Percentiles rank a stretch among this genome's conserved stretches.
Conservation (phyloP, 495 filamentous ascomycete species). For the Penicillium silybi region DNA sequence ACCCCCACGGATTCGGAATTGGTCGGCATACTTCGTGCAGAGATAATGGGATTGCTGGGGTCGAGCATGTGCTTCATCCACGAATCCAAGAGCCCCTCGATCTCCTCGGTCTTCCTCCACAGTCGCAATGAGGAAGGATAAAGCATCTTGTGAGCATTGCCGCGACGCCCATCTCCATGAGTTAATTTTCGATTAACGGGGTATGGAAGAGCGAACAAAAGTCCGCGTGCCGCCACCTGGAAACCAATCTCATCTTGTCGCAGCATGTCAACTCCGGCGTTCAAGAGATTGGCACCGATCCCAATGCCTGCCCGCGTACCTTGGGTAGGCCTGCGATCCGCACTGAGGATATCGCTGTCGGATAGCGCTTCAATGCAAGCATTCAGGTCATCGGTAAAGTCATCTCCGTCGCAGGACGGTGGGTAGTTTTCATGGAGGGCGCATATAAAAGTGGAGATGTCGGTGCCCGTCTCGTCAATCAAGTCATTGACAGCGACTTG, state of each 20-base stretch:
- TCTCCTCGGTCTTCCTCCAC: slow-evolving; percentile 74
- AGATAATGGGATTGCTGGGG: slow-evolving; percentile 11
- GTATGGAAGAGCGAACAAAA: slow-evolving; percentile 76
- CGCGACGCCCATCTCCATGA: slow-evolving; percentile 23
- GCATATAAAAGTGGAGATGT: slow-evolving; percentile 82
- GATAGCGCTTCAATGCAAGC: slow-evolving; percentile 81
- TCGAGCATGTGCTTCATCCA: slow-evolving; percentile 49
- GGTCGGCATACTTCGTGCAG: slow-evolving; percentile 18
- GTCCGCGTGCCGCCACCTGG: slow-evolving; percentile 77
- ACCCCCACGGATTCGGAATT: slow-evolving; percentile 26
- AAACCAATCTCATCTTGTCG: slow-evolving; percentile 92
- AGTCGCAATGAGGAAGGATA: slow-evolving; percentile 76
- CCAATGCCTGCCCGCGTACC: slow-evolving; percentile 29
- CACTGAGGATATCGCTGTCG: slow-evolving; percentile 76
- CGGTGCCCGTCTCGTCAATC: slow-evolving; percentile 85
- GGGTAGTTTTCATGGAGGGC: slow-evolving; percentile 94
- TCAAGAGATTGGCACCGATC: slow-evolving; percentile 39
- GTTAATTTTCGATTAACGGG: slow-evolving; percentile 67
- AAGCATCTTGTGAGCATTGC: slow-evolving; percentile 76
- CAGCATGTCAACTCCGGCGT: slow-evolving; percentile 62
- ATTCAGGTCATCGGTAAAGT: slow-evolving; percentile 60
- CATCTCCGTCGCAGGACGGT: slow-evolving; percentile 68
- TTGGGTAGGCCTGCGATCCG: slow-evolving; percentile 25
- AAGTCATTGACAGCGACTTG: slow-evolving; percentile 70
- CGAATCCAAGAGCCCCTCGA: slow-evolving; percentile 64